Evolutionary conservation across 805 yeast species (phyloP).

Genomic region (Hanseniaspora mollemarum): DNA sequence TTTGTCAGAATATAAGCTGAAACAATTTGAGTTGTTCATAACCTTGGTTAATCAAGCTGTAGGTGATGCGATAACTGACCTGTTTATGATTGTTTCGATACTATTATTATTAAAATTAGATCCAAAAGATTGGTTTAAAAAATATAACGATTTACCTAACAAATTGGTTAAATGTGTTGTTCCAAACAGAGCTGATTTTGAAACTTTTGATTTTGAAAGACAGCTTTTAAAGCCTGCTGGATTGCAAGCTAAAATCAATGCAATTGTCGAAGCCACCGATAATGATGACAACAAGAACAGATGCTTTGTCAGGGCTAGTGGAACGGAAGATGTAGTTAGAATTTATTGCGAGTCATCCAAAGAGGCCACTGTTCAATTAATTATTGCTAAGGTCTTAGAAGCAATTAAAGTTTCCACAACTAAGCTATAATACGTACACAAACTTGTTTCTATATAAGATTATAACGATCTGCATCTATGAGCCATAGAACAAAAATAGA

Average conservation of each 20-base stretch:
- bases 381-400: slow-evolving; percentile 32
- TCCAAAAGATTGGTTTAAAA: slow-evolving; percentile 62
- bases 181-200: slow-evolving; percentile 64
- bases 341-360: slow-evolving; percentile 82
- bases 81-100: slow-evolving; percentile 63
- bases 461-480: too few species aligned
- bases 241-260: slow-evolving; percentile 63
- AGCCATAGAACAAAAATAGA: too few species aligned
- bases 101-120: slow-evolving; percentile 43
- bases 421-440: not conserved
- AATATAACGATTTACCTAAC: slow-evolving; percentile 80
- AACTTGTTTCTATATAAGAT: too few species aligned
- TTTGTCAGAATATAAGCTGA: slow-evolving; percentile 33
- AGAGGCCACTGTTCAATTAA: slow-evolving; percentile 35
- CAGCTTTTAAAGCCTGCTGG: slow-evolving; percentile 65
- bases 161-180: slow-evolving; percentile 70
- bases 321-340: slow-evolving; percentile 95
- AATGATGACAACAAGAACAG: slow-evolving; percentile 41
- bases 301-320: slow-evolving; percentile 91
- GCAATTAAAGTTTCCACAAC: not conserved
- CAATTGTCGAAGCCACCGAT: slow-evolving; percentile 40
- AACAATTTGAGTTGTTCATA: slow-evolving; percentile 48
- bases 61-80: slow-evolving; percentile 96
- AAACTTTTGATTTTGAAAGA: slow-evolving; percentile 85
- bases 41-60: slow-evolving; percentile 86